A percentile compares a stretch with the other conserved stretches of the same genome.
Conservation (phyloP, 106 monocot species). For the Posidonia australis region DNA sequence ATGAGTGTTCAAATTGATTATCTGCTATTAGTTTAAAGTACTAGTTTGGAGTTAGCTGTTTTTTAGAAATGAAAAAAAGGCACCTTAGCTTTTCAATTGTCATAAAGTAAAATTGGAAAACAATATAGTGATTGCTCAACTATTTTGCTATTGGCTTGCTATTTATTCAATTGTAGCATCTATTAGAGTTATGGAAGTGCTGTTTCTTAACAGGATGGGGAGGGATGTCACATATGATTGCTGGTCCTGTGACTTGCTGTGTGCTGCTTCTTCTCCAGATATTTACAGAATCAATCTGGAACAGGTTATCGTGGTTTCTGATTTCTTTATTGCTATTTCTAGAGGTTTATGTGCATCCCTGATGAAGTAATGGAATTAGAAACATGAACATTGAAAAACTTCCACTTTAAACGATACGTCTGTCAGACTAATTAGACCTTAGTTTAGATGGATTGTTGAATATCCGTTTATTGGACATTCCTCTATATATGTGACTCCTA, state of each 20-base stretch:
- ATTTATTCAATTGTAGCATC: neutral
- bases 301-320: constrained; percentile 33
- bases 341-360: neutral
- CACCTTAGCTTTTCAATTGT: too few relatives aligned
- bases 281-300: constrained; percentile 88
- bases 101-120: too few relatives aligned
- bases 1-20: too few relatives aligned
- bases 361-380: neutral
- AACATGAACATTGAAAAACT: neutral
- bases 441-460: too few relatives aligned
- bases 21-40: too few relatives aligned
- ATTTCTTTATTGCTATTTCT: neutral
- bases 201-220: constrained; percentile 62
- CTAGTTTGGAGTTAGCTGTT: too few relatives aligned
- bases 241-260: constrained; percentile 95
- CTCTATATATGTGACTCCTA: too few relatives aligned
- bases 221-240: constrained; percentile 89
- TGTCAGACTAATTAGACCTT: too few relatives aligned
- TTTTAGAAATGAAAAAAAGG: too few relatives aligned
- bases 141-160: neutral
- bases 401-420: too few relatives aligned
- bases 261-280: constrained; percentile 96
- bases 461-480: too few relatives aligned
- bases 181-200: neutral
- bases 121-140: too few relatives aligned